Evolutionary conservation across 2,329 filamentous ascomycete genomes (phyloP).

Genomic region (Plectosphaerella plurivora): DNA sequence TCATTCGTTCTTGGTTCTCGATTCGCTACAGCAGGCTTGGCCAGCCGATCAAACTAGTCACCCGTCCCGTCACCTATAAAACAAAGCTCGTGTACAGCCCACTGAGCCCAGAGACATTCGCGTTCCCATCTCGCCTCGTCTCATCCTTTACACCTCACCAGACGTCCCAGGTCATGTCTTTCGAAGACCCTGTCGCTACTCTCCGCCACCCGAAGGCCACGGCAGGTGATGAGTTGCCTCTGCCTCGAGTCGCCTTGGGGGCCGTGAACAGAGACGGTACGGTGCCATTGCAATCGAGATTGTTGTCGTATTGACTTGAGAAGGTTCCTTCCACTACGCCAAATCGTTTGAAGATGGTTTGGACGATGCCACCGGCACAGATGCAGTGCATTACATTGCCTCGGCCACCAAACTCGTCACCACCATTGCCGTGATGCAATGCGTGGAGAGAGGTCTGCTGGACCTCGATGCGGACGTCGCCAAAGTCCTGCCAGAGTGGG

Average conservation of each 20-base stretch:
- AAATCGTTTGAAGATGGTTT: background rate
- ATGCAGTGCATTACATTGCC: background rate
- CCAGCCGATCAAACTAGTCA: no score
- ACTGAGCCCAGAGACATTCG: no score
- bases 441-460: slow-evolving; percentile 1
- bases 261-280: background rate
- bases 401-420: background rate
- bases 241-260: background rate
- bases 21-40: no score
- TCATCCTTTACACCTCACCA: no score
- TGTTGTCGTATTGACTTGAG: background rate
- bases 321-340: background rate
- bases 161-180: no score
- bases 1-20: no score
- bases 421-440: slow-evolving; percentile 2
- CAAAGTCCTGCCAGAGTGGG: slow-evolving; percentile 1
- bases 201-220: no score
- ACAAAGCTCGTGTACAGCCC: no score
- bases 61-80: no score
- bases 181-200: no score
- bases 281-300: background rate
- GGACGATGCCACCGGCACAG: background rate
- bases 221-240: background rate
- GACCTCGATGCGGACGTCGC: background rate
- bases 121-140: no score